Evolutionary conservation across 2,329 filamentous ascomycete genomes (phyloP).

Genomic region (Cytospora piceicola): DNA sequence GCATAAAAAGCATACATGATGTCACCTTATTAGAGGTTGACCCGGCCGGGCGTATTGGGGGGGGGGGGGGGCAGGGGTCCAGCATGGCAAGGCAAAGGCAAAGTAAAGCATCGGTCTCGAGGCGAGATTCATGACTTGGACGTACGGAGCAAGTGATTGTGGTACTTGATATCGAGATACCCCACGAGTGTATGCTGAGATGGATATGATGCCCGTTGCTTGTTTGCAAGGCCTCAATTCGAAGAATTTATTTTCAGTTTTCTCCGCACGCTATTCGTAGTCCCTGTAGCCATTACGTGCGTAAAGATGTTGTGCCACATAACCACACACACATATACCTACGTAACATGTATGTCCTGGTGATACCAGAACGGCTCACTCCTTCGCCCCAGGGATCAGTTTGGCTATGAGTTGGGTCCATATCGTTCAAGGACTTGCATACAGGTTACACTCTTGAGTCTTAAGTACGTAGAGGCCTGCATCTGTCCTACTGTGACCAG

Average conservation of each 20-base stretch:
- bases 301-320: neutral
- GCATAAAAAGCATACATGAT: slow-evolving; percentile 23
- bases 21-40: slow-evolving; percentile 24
- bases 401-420: neutral
- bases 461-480: neutral
- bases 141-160: slow-evolving; percentile 9
- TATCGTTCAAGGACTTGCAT: neutral
- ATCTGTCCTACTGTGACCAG: neutral
- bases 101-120: neutral
- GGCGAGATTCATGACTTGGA: neutral
- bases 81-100: neutral
- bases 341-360: neutral
- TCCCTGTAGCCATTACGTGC: neutral
- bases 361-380: neutral
- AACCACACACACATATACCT: too few relatives aligned
- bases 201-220: slow-evolving; percentile 4
- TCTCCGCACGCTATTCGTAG: neutral
- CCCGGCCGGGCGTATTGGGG: slow-evolving; percentile 16
- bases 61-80: neutral
- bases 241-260: neutral
- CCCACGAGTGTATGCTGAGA: slow-evolving; percentile 27
- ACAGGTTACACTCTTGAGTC: neutral
- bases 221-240: neutral
- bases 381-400: neutral
- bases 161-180: slow-evolving; percentile 30